Evolutionary conservation across 495 filamentous ascomycete genomes (phyloP), one percentile per base, ranked within the genome.

Genomic region (Bryoglossum gracile): DNA sequence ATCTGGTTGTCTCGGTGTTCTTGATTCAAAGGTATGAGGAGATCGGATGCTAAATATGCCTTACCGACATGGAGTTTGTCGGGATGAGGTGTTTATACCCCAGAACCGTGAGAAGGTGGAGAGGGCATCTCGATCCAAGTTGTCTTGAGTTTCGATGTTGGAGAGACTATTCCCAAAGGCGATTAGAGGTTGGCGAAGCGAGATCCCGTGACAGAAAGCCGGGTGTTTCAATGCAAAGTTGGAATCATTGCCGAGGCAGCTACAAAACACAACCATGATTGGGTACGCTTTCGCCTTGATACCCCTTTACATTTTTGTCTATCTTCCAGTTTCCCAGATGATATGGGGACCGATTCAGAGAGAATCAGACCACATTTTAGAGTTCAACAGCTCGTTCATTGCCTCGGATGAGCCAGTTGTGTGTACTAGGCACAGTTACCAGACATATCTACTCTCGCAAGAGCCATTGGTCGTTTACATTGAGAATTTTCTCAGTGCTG

Each of bases 401-500:
- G 54, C 55, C 19, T 14, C 13, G 11, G 49, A 61, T 34, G 55
- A 53, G 28, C 55, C 51, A 24, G 19, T 58, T 34, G 37, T 48
- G 16, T 61, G 58, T 45, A 43, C 54, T 3, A 6, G 43, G 4
- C 53, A 59, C 40, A 54, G 21, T 26, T 60, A 51, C 51, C 46
- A 55, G 26, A 53, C 54, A 18, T 48, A 43, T 23, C 59, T 80
- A 1, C 62, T 82, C 9, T 71, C 67, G 8, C 62, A 64, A 13
- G 64, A 74, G 10, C 77, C 77, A 3, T 54, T 81, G 44, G 62
- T 81, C 22, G 65, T 80, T 5, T 81, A 81, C 57, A 69, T 81
- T 41, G 68, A 76, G 60, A 62, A 66, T 48, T 81, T 81, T 60
- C 54, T 81, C 19, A 69, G 65, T 11, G 57, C 53, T 3, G 45